Evolutionary conservation across 192 early-diverging fungal genomes (phyloP), one percentile per base, ranked within the genome.

Genomic region (Umbelopsis vinacea): DNA sequence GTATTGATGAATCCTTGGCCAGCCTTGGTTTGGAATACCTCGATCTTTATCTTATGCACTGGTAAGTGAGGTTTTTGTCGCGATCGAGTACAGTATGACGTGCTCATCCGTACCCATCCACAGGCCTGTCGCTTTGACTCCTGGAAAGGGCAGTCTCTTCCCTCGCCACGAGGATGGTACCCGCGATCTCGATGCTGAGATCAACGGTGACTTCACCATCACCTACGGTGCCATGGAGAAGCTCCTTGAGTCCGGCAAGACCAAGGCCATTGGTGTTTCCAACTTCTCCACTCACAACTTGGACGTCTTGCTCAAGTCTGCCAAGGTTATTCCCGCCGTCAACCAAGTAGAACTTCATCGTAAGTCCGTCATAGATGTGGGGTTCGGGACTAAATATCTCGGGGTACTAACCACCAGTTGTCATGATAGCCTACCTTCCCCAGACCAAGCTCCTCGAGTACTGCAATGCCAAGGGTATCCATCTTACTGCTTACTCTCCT

Each of bases 301-400:
- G 22, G 82, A 92, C 63, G 84, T 90, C 69, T 78, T 97, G 50
- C 72, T 96, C 7, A 81, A 79, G 8, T 68, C 79, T 52, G 85
- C 88, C 76, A 85, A 82, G 53, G 88, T 96, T 46, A 73, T 86
- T 24, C 96, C 96, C 17, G 93, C 89, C 50, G 92, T 89, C 46
- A 92, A 93, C 85, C 95, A 98, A 79, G 81, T 94, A 47, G 94
- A 97, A 79, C 76, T 92, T 46, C 93, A 95, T 73, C 93, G 92
- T 26, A 87, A 83, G 79, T n/a, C n/a, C n/a, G n/a, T 82, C 6
- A 23, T 63, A 37, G 14, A 11, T 72, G 40, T 11, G 68, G 46
- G 5, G 46, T 46, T 10, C 2, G 1, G 46, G 15, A 21, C n/a
- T 50, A n/a, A n/a, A 50, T 19, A 10, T 1, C 5, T 17, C n/a